A percentile compares a stretch with the other conserved stretches of the same genome.
phyloP scores from a whole-genome alignment of 2,329 filamentous ascomycete genomes.

The Fusarium avenaceum region DNA sequence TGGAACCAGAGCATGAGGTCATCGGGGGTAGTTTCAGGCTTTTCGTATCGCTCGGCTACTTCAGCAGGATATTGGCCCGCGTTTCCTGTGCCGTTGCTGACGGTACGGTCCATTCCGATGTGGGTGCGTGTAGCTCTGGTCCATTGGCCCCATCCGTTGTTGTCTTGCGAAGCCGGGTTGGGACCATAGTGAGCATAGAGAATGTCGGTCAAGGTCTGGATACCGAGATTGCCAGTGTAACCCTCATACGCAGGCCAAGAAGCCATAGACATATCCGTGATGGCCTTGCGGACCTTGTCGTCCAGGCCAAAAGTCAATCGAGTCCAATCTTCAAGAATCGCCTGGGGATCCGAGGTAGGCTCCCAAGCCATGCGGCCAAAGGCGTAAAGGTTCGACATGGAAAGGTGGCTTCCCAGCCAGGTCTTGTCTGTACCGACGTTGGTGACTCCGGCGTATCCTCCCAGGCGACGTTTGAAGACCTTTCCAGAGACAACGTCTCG shows the following conservation, averaged over 20 bases:
- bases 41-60: conserved; percentile 70
- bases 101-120: conserved; percentile 80
- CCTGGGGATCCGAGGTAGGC: conserved; percentile 58
- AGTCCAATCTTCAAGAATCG: conserved; percentile 74
- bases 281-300: conserved; percentile 66
- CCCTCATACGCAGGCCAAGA: conserved; percentile 80
- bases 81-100: conserved; percentile 75
- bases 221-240: conserved; percentile 77
- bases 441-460: conserved; percentile 75
- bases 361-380: conserved; percentile 78
- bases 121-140: conserved; percentile 71
- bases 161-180: conserved; percentile 74
- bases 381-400: conserved; percentile 79
- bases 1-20: conserved; percentile 81
- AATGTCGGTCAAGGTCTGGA: conserved; percentile 78
- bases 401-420: conserved; percentile 77
- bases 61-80: conserved; percentile 75
- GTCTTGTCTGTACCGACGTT: conserved; percentile 76
- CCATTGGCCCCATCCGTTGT: conserved; percentile 78
- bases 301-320: conserved; percentile 74
- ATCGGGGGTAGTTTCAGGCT: conserved; percentile 73
- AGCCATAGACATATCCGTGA: conserved; percentile 73
- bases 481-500: conserved; percentile 72
- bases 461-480: conserved; percentile 68
- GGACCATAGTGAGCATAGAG: conserved; percentile 73